Evolutionary conservation across 2,329 filamentous ascomycete genomes (phyloP).

Genomic region (Colletotrichum cordylinicola): DNA sequence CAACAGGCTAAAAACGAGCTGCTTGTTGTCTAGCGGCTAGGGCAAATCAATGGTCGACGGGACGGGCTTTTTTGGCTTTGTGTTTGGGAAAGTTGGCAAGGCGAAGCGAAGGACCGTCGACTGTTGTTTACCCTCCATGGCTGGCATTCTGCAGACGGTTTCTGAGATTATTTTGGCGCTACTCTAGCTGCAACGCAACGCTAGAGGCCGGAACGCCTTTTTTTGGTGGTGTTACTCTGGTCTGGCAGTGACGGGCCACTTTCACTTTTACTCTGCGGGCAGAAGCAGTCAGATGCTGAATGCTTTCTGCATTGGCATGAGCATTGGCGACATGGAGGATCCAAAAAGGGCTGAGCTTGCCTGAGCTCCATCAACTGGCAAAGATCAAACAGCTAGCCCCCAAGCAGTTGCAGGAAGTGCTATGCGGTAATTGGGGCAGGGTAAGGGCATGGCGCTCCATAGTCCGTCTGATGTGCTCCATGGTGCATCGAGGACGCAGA

Average conservation of each 20-base stretch:
- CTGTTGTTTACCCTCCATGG: not conserved
- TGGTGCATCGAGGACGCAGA: not conserved
- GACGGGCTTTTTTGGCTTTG: not conserved
- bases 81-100: not conserved
- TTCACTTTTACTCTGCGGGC: not conserved
- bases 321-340: not conserved
- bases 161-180: not conserved
- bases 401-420: not conserved
- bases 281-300: not conserved
- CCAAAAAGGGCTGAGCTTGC: not conserved
- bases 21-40: not conserved
- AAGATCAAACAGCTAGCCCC: not conserved
- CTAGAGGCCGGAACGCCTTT: not conserved
- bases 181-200: not conserved
- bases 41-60: not conserved
- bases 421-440: not conserved
- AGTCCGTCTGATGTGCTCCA: slow-evolving; percentile 1
- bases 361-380: not conserved
- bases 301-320: not conserved
- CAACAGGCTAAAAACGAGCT: not conserved
- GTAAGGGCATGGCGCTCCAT: not conserved
- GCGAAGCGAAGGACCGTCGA: not conserved
- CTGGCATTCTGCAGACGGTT: not conserved
- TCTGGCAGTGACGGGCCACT: not conserved
- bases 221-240: slow-evolving; percentile 3